Conservation (phyloP, 495 filamentous ascomycete genomes). For the Daldinia concentrica region DNA sequence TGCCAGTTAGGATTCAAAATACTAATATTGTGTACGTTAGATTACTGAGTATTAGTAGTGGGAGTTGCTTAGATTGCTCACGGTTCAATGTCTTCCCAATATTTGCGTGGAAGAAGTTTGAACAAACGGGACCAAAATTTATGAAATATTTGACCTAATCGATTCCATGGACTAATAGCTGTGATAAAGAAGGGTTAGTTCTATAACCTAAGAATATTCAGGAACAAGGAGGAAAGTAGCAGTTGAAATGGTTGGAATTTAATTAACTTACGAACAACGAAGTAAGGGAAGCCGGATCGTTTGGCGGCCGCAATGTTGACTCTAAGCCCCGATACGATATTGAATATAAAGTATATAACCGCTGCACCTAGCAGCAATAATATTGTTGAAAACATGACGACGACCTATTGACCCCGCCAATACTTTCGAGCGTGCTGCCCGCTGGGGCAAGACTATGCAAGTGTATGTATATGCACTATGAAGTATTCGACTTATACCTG, state of each 20-base stretch:
- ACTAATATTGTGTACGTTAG: slow-evolving; percentile 35
- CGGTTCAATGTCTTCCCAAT: slow-evolving; percentile 56
- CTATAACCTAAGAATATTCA: background rate
- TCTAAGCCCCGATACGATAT: slow-evolving; percentile 43
- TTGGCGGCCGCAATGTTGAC: slow-evolving; percentile 57
- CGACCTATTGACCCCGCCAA: background rate
- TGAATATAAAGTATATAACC: slow-evolving; percentile 36
- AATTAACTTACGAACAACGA: slow-evolving; percentile 56
- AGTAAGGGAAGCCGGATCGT: slow-evolving; percentile 54
- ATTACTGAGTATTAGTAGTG: background rate
- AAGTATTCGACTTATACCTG: background rate
- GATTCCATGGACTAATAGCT: slow-evolving; percentile 56
- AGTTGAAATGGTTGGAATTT: slow-evolving; percentile 1
- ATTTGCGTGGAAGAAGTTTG: slow-evolving; percentile 55
- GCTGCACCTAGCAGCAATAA: slow-evolving; percentile 28
- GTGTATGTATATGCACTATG: background rate
- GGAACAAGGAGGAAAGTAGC: background rate
- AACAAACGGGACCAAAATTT: slow-evolving; percentile 60
- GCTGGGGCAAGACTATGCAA: background rate
- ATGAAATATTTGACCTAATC: slow-evolving; percentile 61
- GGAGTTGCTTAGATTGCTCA: slow-evolving; percentile 46
- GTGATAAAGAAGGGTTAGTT: slow-evolving; percentile 5
- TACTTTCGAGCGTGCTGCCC: background rate
- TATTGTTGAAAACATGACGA: slow-evolving; percentile 20
- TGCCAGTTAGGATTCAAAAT: slow-evolving; percentile 51